phyloP scores from a whole-genome alignment of 164 flowering plant genomes.

The Vitis amurensis region DNA sequence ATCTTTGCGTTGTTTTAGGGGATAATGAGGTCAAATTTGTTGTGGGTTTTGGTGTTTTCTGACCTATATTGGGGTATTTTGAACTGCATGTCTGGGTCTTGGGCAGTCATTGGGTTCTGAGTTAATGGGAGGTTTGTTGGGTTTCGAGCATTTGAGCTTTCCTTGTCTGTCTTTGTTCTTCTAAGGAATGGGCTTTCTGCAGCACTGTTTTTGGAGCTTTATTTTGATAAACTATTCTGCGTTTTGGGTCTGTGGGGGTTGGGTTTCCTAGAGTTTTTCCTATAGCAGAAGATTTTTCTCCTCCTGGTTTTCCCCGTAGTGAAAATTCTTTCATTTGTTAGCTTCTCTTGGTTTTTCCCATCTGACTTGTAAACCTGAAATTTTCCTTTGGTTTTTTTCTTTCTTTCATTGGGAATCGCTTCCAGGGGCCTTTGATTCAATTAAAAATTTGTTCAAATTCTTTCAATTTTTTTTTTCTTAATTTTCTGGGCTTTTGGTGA shows the following conservation, averaged over 20 bases:
- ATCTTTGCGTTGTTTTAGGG: conserved; percentile 33
- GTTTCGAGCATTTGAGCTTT: conserved; percentile 7
- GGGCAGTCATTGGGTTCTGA: not conserved
- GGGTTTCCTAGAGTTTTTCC: not conserved
- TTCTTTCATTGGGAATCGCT: not conserved
- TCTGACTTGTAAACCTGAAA: not conserved
- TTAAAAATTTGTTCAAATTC: not conserved
- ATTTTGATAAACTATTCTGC: not conserved
- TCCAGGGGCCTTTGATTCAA: not conserved
- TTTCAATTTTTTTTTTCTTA: not conserved
- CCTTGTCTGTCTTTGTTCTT: not conserved
- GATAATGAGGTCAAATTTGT: conserved; percentile 24
- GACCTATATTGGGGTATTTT: not conserved
- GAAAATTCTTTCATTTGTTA: not conserved
- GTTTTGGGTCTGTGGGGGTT: not conserved
- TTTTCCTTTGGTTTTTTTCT: not conserved
- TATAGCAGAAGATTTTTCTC: not conserved
- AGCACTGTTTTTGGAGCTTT: not conserved
- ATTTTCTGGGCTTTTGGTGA: not conserved
- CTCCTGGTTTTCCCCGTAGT: not conserved
- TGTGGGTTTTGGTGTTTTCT: conserved; percentile 7
- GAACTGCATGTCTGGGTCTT: not conserved
- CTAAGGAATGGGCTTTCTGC: not conserved
- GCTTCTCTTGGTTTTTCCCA: not conserved
- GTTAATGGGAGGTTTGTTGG: not conserved